Evolutionary conservation across 2,329 filamentous ascomycete genomes (phyloP).

Genomic region (Talaromyces piceae): DNA sequence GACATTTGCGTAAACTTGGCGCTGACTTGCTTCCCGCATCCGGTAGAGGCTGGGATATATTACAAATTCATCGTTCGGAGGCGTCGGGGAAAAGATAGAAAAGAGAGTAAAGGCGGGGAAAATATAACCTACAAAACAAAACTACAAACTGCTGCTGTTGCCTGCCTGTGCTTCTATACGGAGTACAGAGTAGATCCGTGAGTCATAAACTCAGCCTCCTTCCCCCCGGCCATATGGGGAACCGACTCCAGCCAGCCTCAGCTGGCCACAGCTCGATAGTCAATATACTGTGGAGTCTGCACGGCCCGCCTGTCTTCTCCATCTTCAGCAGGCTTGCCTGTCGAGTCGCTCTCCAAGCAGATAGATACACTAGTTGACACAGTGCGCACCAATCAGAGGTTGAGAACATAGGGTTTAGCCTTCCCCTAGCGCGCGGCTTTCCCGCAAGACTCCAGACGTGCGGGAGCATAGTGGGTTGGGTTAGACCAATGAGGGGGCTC

Average conservation of each 20-base stretch:
- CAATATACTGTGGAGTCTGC: background rate
- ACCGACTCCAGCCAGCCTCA: background rate
- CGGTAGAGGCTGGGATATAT: no score
- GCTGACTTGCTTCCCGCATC: background rate
- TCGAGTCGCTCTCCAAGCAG: background rate
- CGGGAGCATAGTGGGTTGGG: background rate
- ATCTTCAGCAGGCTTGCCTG: no score
- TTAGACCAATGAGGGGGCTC: background rate
- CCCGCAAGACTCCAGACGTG: slow-evolving; percentile 6
- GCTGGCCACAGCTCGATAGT: background rate
- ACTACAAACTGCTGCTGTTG: no score
- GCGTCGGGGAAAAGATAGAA: no score
- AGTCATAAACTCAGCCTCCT: background rate
- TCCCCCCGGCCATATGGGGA: background rate
- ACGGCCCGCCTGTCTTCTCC: background rate
- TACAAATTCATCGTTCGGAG: no score
- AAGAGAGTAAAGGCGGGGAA: no score
- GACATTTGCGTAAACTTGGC: no score
- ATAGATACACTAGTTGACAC: background rate
- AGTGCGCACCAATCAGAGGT: background rate
- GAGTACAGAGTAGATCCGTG: no score
- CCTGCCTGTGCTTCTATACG: no score
- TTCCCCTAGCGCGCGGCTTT: slow-evolving; percentile 11
- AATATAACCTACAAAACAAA: no score
- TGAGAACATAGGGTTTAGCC: background rate